Base-by-base conservation (phyloP, 73 alveolate species). In the Paramecium caudatum region DNA sequence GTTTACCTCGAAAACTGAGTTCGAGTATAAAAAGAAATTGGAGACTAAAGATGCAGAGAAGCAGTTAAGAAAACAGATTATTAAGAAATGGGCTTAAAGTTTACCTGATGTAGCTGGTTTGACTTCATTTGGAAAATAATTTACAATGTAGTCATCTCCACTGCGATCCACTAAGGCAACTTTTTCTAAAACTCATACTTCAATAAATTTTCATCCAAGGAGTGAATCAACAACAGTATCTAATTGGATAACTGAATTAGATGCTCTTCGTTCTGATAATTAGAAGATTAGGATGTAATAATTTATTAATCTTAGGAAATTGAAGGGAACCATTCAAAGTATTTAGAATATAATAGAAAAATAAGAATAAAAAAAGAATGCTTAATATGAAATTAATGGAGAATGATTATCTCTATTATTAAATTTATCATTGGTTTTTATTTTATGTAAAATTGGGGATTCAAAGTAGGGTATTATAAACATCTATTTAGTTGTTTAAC, bases 91-190 rank as follows among this genome's bases (percentile, higher is more conserved):
- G 88, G 62, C 88, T 21, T 19, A 45, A 1, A 37, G 39, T 41
- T 17, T 74, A 6, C 88, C 88, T 13, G 88, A 74, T 74, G 88
- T 74, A 3, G 19, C 41, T 5, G 88, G 88, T 21, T 41, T 74
- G 15, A 45, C 69, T 41, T 15, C 62, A 19, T 74, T 74, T 74
- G 88, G 88, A 5, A 74, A 74, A 43, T 74, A 74, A 74, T 74
- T 74, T 74, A 74, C 65, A 1, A 39, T 37, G 62, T n/a, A 74
- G 43, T 74, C 88, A 74, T 17, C 88, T 41, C 88, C 88, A 39
- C 4, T 74, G 13, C 19, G 33, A 16, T 25, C 48, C 8, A 65
- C 83, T 0, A 65, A 65, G 39, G 39, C 49, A n/a, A 65, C 50
- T 7, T 5, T 33, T 2, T 65, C 50, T 55, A 36, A 65, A 65